Evolutionary conservation across 2,329 filamentous ascomycete genomes (phyloP), one percentile per base, ranked within the genome.

Genomic region (Apiospora saccharicola): DNA sequence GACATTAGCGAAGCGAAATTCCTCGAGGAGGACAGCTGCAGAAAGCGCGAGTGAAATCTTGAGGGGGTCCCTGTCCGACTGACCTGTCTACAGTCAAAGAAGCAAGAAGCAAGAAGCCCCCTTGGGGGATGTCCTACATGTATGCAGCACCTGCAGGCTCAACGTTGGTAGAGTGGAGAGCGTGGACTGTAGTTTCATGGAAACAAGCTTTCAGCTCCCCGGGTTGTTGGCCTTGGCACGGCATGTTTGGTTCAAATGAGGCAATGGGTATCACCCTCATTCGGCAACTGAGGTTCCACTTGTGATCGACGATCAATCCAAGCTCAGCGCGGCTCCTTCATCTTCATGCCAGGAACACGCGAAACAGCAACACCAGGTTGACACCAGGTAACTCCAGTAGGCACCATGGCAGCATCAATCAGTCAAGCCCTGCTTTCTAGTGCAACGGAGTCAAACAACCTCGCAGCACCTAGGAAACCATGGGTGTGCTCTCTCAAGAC

Each of bases 181-280:
- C 30, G 57, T 41, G 57, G 57, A 34, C 4, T 14, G 57, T 34
- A 41, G 30, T 41, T 41, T n/a, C 57, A 41, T 41, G 57, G 57
- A 64, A 64, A 64, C 57, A 64, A 64, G 57, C 57, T 64, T 64
- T 64, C 57, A 41, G 57, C 57, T 64, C 57, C 53, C 53, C 53
- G 34, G 57, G 57, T 10, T 64, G 57, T 34, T 64, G 22, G 34
- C 34, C 57, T 64, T 64, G 57, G 57, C 57, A 41, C 57, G 57
- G 57, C 19, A 41, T 22, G 57, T 64, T 64, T 64, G 57, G 22
- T 34, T 41, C 57, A 64, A 64, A 64, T 24, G 57, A 64, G 57
- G 57, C 19, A 22, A 41, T 64, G 57, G 57, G 53, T n/a, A 22
- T 41, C 14, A 12, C 57, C 57, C 34, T 41, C 34, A 64, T 64